Percentiles rank a stretch among this genome's conserved stretches.
These are phyloP conservation scores for Corchorus capsularis DNA, from an alignment of 345 rosid genomes.

Conservation along the genomic window DNA sequence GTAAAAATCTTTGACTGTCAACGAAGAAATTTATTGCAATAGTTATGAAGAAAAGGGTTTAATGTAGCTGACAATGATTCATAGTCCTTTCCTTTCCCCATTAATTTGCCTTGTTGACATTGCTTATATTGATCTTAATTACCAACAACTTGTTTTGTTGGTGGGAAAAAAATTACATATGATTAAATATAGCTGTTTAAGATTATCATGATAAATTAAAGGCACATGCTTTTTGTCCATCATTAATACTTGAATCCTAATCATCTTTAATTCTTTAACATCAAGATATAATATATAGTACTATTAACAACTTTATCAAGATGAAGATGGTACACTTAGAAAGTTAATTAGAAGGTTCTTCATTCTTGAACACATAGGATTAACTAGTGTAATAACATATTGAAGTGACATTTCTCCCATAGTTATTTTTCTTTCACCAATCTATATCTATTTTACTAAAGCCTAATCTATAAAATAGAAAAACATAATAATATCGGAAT, in stretches of 20 bases:
- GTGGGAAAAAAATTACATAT: neutral
- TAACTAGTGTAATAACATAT: neutral
- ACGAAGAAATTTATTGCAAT: neutral
- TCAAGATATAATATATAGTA: neutral
- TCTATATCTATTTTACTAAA: too few species aligned
- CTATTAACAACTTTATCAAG: too few species aligned
- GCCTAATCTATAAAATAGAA: too few species aligned
- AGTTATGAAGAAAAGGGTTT: neutral
- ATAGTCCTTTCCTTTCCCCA: neutral
- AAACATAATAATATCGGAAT: too few species aligned
- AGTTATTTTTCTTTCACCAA: too few species aligned
- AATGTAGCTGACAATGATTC: neutral
- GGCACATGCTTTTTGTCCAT: slow-evolving; percentile 6
- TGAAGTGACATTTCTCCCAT: neutral
- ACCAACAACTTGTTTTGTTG: neutral
- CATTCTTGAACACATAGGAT: too few species aligned
- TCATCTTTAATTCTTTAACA: neutral
- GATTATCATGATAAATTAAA: neutral
- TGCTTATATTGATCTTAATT: neutral
- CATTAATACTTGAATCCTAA: neutral
- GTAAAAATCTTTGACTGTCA: neutral
- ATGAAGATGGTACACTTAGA: too few species aligned
- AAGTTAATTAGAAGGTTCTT: neutral
- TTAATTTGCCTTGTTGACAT: neutral
- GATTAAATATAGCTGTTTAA: neutral